Conservation (phyloP, 2,329 filamentous ascomycete species). For the Bretziella fagacearum region DNA sequence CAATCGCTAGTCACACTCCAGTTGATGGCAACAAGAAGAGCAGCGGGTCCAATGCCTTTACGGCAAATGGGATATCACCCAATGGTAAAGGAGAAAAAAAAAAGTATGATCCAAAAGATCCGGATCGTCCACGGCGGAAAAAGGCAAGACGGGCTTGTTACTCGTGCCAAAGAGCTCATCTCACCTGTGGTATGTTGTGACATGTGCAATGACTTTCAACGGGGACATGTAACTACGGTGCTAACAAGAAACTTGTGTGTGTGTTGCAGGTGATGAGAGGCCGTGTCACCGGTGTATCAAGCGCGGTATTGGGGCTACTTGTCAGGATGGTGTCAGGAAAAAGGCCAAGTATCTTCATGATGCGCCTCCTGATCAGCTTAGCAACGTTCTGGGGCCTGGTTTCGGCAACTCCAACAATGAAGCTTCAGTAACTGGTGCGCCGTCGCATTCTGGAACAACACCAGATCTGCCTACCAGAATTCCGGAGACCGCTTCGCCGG, state of each 20-base stretch:
- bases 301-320: slow-evolving; percentile 74
- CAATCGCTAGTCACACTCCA: slow-evolving; percentile 27
- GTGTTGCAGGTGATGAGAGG: slow-evolving; percentile 74
- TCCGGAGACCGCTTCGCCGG: slow-evolving; percentile 28
- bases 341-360: slow-evolving; percentile 99
- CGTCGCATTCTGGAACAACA: not conserved
- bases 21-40: not conserved
- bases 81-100: slow-evolving; percentile 40
- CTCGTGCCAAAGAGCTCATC: slow-evolving; percentile 90
- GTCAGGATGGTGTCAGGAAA: slow-evolving; percentile 91
- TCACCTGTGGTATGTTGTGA: slow-evolving; percentile 75
- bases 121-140: slow-evolving; percentile 73
- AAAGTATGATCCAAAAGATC: slow-evolving; percentile 73
- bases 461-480: slow-evolving; percentile 16
- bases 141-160: slow-evolving; percentile 92
- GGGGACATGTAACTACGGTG: not conserved
- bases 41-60: no score
- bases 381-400: slow-evolving; percentile 63
- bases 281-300: slow-evolving; percentile 92
- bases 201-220: not conserved
- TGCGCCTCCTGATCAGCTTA: slow-evolving; percentile 72
- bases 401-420: slow-evolving; percentile 42
- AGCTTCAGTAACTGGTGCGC: slow-evolving; percentile 4
- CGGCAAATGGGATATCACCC: slow-evolving; percentile 24
- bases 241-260: not conserved